phyloP scores from a whole-genome alignment of 805 yeast genomes.

The Millerago galiae region DNA sequence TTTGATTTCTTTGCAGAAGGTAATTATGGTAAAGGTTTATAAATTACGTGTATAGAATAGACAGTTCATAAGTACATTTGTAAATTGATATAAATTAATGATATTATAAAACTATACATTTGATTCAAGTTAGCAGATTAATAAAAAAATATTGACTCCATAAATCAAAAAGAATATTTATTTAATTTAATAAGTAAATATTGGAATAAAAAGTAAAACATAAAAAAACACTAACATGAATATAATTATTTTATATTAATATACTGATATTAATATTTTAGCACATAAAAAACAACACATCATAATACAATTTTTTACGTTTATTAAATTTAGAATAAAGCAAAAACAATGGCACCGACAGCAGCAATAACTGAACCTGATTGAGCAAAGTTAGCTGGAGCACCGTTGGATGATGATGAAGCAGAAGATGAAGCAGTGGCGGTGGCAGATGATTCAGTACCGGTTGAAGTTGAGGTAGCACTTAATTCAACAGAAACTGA shows the following conservation, averaged over 20 bases:
- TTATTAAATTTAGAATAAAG: slow-evolving; percentile 37
- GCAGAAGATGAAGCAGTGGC: slow-evolving; percentile 16
- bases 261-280: too few relatives aligned
- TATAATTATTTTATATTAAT: background rate
- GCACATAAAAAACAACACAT: too few relatives aligned
- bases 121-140: background rate
- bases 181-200: background rate
- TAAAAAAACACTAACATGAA: background rate
- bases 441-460: slow-evolving; percentile 15
- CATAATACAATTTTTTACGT: background rate
- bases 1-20: slow-evolving; percentile 72
- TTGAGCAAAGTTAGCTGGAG: slow-evolving; percentile 37
- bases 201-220: background rate
- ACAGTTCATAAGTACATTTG: background rate
- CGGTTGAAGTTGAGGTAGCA: slow-evolving; percentile 24
- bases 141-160: background rate
- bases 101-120: slow-evolving; percentile 3
- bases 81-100: background rate
- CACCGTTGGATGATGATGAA: slow-evolving; percentile 27
- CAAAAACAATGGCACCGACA: slow-evolving; percentile 32
- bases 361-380: slow-evolving; percentile 44
- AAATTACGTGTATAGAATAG: slow-evolving; percentile 20
- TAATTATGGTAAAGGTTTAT: slow-evolving; percentile 84
- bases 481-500: slow-evolving; percentile 38
- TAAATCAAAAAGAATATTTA: background rate